phyloP scores from a whole-genome alignment of 2,329 filamentous ascomycete genomes.

The Berkeleyomyces rouxiae region DNA sequence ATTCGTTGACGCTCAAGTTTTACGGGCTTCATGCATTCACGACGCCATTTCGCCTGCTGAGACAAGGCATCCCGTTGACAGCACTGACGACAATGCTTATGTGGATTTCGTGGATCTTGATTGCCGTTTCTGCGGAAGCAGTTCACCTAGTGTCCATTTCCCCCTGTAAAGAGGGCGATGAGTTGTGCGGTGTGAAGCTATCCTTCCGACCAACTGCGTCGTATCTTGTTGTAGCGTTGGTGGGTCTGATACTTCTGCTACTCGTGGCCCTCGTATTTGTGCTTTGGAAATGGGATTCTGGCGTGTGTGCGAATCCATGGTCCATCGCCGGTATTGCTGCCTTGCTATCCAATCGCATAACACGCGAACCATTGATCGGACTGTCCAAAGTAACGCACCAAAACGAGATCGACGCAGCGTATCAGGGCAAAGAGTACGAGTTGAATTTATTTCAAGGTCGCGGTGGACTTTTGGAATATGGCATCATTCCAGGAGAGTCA shows the following conservation, averaged over 20 bases:
- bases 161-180: not conserved
- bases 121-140: constrained; percentile 6
- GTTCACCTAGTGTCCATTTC: constrained; percentile 2
- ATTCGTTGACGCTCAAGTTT: constrained; percentile 7
- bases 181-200: not conserved
- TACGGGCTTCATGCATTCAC: not conserved
- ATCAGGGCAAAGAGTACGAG: constrained; percentile 5
- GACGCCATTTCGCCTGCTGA: constrained; percentile 3
- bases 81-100: not conserved
- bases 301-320: constrained; percentile 11
- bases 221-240: not conserved
- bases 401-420: constrained; percentile 1
- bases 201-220: constrained; percentile 6
- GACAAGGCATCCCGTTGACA: constrained; percentile 4
- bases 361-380: constrained; percentile 4
- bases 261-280: constrained; percentile 2
- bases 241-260: constrained; percentile 5
- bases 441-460: constrained; percentile 1
- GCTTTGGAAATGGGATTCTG: constrained; percentile 10
- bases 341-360: not conserved
- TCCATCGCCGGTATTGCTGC: constrained; percentile 6
- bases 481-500: constrained; percentile 7
- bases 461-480: constrained; percentile 6
- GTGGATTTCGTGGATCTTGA: constrained; percentile 2
- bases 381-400: not conserved